phyloP scores from a whole-genome alignment of 805 yeast species.

The Starmerella bombi region DNA sequence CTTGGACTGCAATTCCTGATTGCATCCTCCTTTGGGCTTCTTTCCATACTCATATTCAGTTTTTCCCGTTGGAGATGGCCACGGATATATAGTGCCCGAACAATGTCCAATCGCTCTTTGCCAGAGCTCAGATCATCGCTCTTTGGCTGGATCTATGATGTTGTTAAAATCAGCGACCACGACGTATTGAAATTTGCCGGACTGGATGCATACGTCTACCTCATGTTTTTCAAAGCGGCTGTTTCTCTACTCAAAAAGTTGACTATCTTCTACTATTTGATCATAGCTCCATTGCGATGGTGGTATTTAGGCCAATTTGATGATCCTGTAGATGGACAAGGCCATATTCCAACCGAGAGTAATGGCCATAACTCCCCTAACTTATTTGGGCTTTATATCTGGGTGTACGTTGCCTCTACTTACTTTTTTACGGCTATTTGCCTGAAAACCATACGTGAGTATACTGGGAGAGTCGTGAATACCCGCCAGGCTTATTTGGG shows the following conservation, averaged over 20 bases:
- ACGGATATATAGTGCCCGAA: slow-evolving; percentile 71
- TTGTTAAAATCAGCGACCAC: slow-evolving; percentile 52
- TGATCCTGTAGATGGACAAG: slow-evolving; percentile 19
- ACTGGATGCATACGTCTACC: slow-evolving; percentile 80
- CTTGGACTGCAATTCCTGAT: slow-evolving; percentile 66
- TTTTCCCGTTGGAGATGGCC: slow-evolving; percentile 62
- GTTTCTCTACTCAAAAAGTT: slow-evolving; percentile 54
- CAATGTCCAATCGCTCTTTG: slow-evolving; percentile 39
- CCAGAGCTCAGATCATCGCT: slow-evolving; percentile 43
- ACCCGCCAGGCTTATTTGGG: slow-evolving; percentile 77
- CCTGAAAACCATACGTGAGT: slow-evolving; percentile 36
- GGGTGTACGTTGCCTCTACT: slow-evolving; percentile 82
- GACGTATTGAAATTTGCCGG: slow-evolving; percentile 85
- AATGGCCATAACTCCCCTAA: slow-evolving; percentile 5
- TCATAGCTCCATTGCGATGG: slow-evolving; percentile 76
- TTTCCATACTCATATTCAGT: slow-evolving; percentile 59
- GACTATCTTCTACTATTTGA: slow-evolving; percentile 52
- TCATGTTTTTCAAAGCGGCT: slow-evolving; percentile 82
- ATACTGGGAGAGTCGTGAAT: slow-evolving; percentile 53
- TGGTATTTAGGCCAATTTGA: slow-evolving; percentile 73
- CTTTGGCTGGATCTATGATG: slow-evolving; percentile 69
- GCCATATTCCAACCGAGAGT: not conserved
- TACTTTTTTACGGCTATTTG: slow-evolving; percentile 64
- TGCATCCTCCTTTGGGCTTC: slow-evolving; percentile 52
- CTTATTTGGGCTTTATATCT: slow-evolving; percentile 36